Percentiles rank a stretch among this genome's conserved stretches.
These are phyloP conservation scores for Gossypium anomalum DNA, from an alignment of 345 rosid genomes.

Conservation along the genomic window DNA sequence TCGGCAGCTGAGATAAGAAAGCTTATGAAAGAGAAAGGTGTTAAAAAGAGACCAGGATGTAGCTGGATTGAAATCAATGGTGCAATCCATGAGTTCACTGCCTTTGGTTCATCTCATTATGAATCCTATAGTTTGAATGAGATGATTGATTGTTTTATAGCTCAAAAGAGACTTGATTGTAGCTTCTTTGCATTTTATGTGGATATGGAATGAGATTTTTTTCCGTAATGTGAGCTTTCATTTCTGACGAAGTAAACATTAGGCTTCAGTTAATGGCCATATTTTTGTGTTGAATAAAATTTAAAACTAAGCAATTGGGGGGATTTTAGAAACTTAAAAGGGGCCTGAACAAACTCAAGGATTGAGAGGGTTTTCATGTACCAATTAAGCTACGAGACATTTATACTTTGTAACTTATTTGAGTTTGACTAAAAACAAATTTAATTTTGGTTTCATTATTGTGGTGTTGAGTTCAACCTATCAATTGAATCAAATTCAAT, in stretches of 20 bases:
- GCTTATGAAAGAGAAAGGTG: conserved; percentile 27
- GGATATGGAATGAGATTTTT: conserved; percentile 8
- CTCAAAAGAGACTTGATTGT: conserved; percentile 10
- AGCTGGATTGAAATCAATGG: conserved; percentile 37
- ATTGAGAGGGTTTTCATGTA: no score
- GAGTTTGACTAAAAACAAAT: no score
- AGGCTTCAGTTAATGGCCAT: background rate
- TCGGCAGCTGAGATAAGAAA: conserved; percentile 26
- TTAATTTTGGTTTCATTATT: no score
- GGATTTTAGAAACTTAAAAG: no score
- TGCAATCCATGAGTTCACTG: conserved; percentile 19
- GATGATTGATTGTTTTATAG: conserved; percentile 18
- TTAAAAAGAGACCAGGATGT: conserved; percentile 26
- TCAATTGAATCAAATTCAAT: no score
- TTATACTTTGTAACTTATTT: no score
- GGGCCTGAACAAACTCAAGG: no score
- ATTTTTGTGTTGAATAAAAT: no score
- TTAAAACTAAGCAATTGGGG: no score
- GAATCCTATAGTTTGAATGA: conserved; percentile 14
- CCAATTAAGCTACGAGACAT: no score
- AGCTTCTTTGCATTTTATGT: conserved; percentile 11
- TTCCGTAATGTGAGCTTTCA: background rate
- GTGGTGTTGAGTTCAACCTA: no score
- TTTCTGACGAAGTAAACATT: background rate
- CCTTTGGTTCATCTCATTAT: conserved; percentile 24